Percentiles rank a stretch among this genome's conserved stretches.
These are phyloP conservation scores for Amanita thiersii DNA, from an alignment of 768 basidiomycete species.

Conservation along the genomic window DNA sequence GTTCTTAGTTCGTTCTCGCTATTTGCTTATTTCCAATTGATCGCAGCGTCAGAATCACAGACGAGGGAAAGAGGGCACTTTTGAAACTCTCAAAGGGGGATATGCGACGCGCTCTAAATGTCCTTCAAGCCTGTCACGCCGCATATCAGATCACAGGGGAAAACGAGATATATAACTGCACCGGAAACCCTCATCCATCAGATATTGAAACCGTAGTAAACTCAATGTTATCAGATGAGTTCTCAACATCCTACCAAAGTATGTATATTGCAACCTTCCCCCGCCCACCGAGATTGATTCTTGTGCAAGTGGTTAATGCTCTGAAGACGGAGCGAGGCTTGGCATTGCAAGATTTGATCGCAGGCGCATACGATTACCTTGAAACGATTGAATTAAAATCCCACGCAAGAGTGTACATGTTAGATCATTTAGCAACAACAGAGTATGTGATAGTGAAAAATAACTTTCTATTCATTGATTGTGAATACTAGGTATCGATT, in stretches of 20 bases:
- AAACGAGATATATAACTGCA: constrained; percentile 92
- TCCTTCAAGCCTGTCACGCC: constrained; percentile 96
- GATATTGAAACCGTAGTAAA: constrained; percentile 93
- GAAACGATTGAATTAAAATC: constrained; percentile 82
- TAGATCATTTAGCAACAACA: constrained; percentile 91
- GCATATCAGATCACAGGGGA: constrained; percentile 88
- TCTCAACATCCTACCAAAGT: constrained; percentile 86
- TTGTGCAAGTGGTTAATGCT: constrained; percentile 65
- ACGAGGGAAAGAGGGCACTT: constrained; percentile 82
- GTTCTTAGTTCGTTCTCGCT: neutral
- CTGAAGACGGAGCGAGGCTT: constrained; percentile 90
- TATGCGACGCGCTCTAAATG: constrained; percentile 94
- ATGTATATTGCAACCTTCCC: constrained; percentile 14
- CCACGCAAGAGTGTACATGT: constrained; percentile 79
- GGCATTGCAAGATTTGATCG: constrained; percentile 89
- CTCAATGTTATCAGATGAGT: constrained; percentile 94
- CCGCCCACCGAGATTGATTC: neutral
- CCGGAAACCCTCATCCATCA: constrained; percentile 90
- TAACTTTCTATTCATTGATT: neutral
- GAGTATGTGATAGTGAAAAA: constrained; percentile 53
- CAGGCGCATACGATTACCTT: constrained; percentile 86
- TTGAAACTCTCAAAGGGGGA: constrained; percentile 95
- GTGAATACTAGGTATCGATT: constrained; percentile 77
- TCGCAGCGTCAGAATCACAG: constrained; percentile 73
- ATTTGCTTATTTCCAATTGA: neutral